phyloP scores from a whole-genome alignment of 306 rosid species.

The Notholithocarpus densiflorus region DNA sequence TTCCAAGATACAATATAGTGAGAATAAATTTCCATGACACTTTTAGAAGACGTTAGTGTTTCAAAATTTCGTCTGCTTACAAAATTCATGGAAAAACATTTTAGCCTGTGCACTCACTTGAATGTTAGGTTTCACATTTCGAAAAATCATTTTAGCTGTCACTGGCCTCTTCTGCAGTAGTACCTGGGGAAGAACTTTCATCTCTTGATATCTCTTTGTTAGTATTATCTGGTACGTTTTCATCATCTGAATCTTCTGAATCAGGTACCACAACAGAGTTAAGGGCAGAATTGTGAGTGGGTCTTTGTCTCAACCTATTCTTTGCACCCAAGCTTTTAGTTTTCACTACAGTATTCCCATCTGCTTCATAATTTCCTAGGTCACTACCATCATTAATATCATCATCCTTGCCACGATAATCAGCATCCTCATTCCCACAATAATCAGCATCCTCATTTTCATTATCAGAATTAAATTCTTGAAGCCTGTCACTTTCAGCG shows the following conservation, averaged over 20 bases:
- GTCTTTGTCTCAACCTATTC: conserved; percentile 75
- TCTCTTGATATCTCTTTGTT: background rate
- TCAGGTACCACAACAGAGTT: conserved; percentile 42
- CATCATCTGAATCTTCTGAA: conserved; percentile 74
- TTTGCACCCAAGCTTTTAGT: conserved; percentile 52
- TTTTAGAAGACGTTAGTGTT: background rate
- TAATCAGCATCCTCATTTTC: conserved; percentile 28
- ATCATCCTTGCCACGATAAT: conserved; percentile 23
- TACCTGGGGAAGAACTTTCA: background rate
- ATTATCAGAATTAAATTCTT: conserved; percentile 32
- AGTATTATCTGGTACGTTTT: background rate
- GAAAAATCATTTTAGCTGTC: background rate
- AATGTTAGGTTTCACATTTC: no score
- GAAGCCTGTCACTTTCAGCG: conserved; percentile 20
- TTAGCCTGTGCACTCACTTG: no score
- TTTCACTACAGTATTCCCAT: conserved; percentile 28
- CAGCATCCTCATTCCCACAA: conserved; percentile 17
- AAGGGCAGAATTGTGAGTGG: conserved; percentile 66
- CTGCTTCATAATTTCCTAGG: conserved; percentile 27
- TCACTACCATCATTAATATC: conserved; percentile 20
- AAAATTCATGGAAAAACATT: background rate
- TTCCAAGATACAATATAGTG: background rate
- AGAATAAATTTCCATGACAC: background rate
- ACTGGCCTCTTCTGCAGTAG: conserved; percentile 4
- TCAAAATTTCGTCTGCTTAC: background rate